These are phyloP conservation scores for Wallacemonas sp. DNA, from an alignment of 208 protist species.

Conservation along the genomic window DNA sequence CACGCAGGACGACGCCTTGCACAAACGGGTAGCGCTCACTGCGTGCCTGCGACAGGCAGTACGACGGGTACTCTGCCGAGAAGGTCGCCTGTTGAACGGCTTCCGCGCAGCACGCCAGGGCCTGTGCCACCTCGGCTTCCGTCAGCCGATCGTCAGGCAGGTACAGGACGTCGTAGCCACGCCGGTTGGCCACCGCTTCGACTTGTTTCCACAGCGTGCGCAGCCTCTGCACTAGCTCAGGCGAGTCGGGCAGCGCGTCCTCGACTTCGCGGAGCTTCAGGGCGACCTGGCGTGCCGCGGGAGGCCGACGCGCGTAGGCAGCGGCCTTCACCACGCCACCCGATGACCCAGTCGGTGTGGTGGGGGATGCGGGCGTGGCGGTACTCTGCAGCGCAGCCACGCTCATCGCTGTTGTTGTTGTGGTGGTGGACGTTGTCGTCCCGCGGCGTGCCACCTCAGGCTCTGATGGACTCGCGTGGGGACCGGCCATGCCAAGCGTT, in stretches of 20 bases:
- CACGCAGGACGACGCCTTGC: constrained; percentile 59
- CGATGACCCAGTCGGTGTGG: too few relatives aligned
- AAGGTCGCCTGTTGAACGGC: constrained; percentile 75
- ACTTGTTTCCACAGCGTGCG: constrained; percentile 25
- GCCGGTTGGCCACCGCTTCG: constrained; percentile 24
- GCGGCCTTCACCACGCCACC: constrained; percentile 1
- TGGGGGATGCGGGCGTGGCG: too few relatives aligned
- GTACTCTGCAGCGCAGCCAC: too few relatives aligned
- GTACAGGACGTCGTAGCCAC: constrained; percentile 51
- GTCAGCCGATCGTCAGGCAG: constrained; percentile 45
- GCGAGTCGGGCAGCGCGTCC: constrained; percentile 36
- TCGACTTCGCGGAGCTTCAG: constrained; percentile 71
- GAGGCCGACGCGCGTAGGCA: constrained; percentile 28
- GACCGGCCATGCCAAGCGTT: too few relatives aligned
- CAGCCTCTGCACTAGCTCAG: constrained; percentile 23
- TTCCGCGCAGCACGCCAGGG: constrained; percentile 58
- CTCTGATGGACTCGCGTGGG: too few relatives aligned
- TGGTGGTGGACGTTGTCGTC: too few relatives aligned
- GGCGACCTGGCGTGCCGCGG: constrained; percentile 48
- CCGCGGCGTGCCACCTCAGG: too few relatives aligned
- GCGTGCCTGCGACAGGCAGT: constrained; percentile 71
- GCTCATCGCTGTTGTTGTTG: too few relatives aligned
- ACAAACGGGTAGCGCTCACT: constrained; percentile 56
- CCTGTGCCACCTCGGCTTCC: constrained; percentile 41
- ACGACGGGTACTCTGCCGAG: constrained; percentile 70